Conservation (phyloP, 163 green algal species). For the Smithsoniella earleae region DNA sequence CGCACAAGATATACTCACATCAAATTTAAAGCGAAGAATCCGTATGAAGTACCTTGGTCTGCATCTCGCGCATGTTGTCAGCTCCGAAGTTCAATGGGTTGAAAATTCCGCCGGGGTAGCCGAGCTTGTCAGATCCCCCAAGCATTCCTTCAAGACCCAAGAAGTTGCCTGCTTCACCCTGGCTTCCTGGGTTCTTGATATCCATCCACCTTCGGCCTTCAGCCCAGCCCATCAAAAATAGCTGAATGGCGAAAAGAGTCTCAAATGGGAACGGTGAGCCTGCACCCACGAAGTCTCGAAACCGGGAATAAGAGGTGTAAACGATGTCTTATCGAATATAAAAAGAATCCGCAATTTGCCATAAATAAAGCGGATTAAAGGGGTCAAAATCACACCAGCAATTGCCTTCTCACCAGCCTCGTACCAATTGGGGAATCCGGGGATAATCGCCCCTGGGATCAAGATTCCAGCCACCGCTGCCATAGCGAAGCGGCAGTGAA, state of each 20-base stretch:
- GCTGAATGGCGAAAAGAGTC: slow-evolving; percentile 67
- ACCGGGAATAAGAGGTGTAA: too few relatives aligned
- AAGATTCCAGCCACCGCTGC: slow-evolving; percentile 71
- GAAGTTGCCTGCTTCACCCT: slow-evolving; percentile 71
- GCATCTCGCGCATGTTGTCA: slow-evolving; percentile 45
- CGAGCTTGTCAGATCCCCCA: slow-evolving; percentile 43
- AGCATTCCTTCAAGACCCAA: slow-evolving; percentile 66
- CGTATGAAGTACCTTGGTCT: slow-evolving; percentile 45
- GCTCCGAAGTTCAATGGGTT: slow-evolving; percentile 73
- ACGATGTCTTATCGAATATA: too few relatives aligned
- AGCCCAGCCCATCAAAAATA: slow-evolving; percentile 78
- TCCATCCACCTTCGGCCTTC: slow-evolving; percentile 79
- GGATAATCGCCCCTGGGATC: slow-evolving; percentile 53
- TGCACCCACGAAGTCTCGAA: background rate
- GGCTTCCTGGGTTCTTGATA: slow-evolving; percentile 77
- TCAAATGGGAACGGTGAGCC: slow-evolving; percentile 33
- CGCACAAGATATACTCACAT: too few relatives aligned
- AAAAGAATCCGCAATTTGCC: too few relatives aligned
- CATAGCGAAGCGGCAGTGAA: slow-evolving; percentile 78
- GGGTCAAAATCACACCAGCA: slow-evolving; percentile 7
- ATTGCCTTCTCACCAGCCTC: slow-evolving; percentile 61
- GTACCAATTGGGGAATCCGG: slow-evolving; percentile 68
- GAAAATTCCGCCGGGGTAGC: slow-evolving; percentile 78
- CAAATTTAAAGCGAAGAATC: too few relatives aligned
- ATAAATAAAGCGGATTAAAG: too few relatives aligned